Conservation (phyloP, 805 yeast genomes). For the Ogataea polymorpha region DNA sequence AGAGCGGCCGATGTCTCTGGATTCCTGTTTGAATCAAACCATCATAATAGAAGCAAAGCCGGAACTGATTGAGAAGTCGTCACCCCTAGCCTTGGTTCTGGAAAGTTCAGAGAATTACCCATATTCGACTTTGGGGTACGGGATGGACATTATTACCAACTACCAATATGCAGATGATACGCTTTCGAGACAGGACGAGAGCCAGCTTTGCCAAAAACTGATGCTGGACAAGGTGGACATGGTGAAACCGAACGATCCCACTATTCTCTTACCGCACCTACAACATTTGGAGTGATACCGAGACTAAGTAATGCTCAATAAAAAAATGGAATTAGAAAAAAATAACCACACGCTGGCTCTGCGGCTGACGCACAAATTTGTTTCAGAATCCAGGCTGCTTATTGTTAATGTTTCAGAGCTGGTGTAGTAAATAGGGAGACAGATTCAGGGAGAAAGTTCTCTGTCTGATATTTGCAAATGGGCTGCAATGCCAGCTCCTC, state of each 20-base stretch:
- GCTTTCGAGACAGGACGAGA: slow-evolving; percentile 4
- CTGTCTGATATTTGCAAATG: slow-evolving; percentile 38
- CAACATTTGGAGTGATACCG: slow-evolving; percentile 9
- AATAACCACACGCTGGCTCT: slow-evolving; percentile 1
- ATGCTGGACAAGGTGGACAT: slow-evolving; percentile 7
- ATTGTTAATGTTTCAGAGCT: slow-evolving; percentile 2
- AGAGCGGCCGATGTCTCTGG: slow-evolving; percentile 8
- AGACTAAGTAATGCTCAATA: neutral
- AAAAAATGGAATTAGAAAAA: neutral
- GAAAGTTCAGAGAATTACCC: slow-evolving; percentile 14
- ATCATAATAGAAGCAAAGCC: slow-evolving; percentile 21
- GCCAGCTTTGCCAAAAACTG: neutral
- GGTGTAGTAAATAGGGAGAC: neutral
- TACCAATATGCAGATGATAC: slow-evolving; percentile 17
- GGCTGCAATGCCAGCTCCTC: slow-evolving; percentile 65
- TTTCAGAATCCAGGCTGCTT: slow-evolving; percentile 4
- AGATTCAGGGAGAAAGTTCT: neutral
- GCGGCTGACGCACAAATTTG: slow-evolving; percentile 5
- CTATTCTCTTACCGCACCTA: slow-evolving; percentile 4
- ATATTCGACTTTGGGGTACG: slow-evolving; percentile 16
- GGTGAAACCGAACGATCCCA: slow-evolving; percentile 8
- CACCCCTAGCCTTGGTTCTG: slow-evolving; percentile 19
- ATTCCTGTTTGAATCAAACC: slow-evolving; percentile 16
- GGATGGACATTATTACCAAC: slow-evolving; percentile 18
- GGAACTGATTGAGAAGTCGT: slow-evolving; percentile 8